These are phyloP conservation scores for Boletus hoseneyae DNA, from an alignment of 1,284 basidiomycete genomes.

Conservation along the genomic window DNA sequence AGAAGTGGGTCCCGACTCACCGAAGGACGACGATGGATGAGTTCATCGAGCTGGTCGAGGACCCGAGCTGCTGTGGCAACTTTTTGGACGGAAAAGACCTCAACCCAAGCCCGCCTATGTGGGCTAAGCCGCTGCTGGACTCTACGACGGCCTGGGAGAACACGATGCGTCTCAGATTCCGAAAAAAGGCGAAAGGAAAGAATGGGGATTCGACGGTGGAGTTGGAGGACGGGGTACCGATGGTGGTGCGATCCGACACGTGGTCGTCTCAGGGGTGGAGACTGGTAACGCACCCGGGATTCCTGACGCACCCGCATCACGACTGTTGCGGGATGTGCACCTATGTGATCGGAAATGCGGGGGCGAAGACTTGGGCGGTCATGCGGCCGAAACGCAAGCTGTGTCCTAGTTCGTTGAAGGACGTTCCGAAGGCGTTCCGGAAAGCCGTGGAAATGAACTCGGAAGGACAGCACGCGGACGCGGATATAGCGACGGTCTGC, in stretches of 20 bases:
- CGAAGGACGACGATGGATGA: no score
- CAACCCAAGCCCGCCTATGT: no score
- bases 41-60: no score
- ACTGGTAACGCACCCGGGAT: slow-evolving; percentile 3
- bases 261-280: slow-evolving; percentile 12
- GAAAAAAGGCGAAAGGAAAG: not conserved
- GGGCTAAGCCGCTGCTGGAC: no score
- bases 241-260: not conserved
- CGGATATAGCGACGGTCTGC: not conserved
- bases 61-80: no score
- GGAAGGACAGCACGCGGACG: not conserved
- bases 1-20: no score
- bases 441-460: fast-evolving
- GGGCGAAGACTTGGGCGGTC: slow-evolving; percentile 3
- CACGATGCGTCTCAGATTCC: not conserved
- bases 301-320: not conserved
- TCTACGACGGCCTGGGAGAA: not conserved
- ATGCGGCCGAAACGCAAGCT: not conserved
- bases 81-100: no score
- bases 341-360: not conserved
- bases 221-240: not conserved
- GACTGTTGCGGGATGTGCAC: slow-evolving; percentile 11
- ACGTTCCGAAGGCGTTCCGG: not conserved
- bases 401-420: not conserved
- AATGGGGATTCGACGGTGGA: not conserved